Conservation (phyloP, 257 asterid species). For the Thymus mandschuricus region DNA sequence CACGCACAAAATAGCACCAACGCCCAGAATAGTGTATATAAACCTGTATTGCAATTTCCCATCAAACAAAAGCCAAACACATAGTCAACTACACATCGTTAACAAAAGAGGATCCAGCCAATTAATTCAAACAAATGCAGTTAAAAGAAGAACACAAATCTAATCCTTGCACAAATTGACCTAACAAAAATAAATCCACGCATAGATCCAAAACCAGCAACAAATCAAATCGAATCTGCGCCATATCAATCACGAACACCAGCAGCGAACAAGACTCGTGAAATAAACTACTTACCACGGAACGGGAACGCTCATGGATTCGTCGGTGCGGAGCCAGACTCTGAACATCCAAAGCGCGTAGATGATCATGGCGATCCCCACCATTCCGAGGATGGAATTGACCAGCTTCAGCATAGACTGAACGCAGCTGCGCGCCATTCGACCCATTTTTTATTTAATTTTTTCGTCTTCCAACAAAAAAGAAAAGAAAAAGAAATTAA, state of each 20-base stretch:
- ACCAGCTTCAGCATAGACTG: conserved; percentile 75
- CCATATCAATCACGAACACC: background rate
- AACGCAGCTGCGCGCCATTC: conserved; percentile 69
- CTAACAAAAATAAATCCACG: background rate
- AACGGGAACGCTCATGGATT: conserved; percentile 46
- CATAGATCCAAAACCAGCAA: background rate
- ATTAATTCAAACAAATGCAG: background rate
- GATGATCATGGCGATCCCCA: conserved; percentile 71
- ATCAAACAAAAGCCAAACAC: background rate
- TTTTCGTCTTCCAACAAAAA: background rate
- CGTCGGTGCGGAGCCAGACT: conserved; percentile 64
- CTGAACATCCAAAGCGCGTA: conserved; percentile 92
- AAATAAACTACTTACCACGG: conserved; percentile 61
- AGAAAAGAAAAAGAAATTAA: background rate
- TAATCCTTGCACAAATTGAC: background rate
- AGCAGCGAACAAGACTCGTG: background rate
- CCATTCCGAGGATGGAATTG: conserved; percentile 79
- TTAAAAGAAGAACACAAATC: background rate
- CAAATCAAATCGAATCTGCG: background rate
- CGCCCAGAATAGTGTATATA: conserved; percentile 57
- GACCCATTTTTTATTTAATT: conserved; percentile 45
- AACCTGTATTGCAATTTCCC: conserved; percentile 51
- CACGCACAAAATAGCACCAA: conserved; percentile 54
- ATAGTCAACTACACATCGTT: no score
- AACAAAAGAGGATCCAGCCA: background rate